Evolutionary conservation across 2,329 filamentous ascomycete species (phyloP), one percentile per base, ranked within the genome.

Genomic region (Colletotrichum costaricense): DNA sequence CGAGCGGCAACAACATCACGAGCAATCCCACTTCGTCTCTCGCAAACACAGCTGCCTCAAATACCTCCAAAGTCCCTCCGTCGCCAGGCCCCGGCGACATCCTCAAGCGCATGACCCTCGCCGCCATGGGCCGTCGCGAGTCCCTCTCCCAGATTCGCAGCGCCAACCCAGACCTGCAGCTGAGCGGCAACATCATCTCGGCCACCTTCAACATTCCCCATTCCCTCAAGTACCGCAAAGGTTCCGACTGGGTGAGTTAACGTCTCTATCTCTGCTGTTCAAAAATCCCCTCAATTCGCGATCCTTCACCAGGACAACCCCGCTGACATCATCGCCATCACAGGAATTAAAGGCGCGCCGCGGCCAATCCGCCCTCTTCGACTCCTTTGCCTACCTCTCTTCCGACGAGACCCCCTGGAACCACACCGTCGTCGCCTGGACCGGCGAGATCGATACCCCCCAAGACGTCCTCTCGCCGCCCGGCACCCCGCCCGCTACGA

Each of bases 391-490:
- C 69, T 93, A 97, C 83, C 91, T 98, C 57, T 94, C 95, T 4
- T 97, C 95, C n/a, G 88, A 93, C 69, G 89, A 93, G 56, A 92
- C 93, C 2, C 92, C 93, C 24, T 98, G 95, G 95, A 94, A 95
- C 78, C 96, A 98, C 84, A 97, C 93, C 1, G 89, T 98, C 6
- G 94, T 98, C 66, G 95, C 95, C 58, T 98, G 96, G 96, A 98
- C 96, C 3, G 96, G 96, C 72, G 96, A 98, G 82, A 93, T 96
- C 72, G 90, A 92, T 70, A 84, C 82, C 4, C 84, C 86, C 3
- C 75, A 80, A 54, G 86, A 89, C 57, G 79, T 82, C 24, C 75
- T 85, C 14, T 86, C 86, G 5, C 84, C 87, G 2, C 85, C 87
- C 22, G 82, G 83, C 67, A 87, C 86, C 0, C 87, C 88, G 33